phyloP scores from a whole-genome alignment of 2,329 filamentous ascomycete species.

The Microdochium bolleyi region DNA sequence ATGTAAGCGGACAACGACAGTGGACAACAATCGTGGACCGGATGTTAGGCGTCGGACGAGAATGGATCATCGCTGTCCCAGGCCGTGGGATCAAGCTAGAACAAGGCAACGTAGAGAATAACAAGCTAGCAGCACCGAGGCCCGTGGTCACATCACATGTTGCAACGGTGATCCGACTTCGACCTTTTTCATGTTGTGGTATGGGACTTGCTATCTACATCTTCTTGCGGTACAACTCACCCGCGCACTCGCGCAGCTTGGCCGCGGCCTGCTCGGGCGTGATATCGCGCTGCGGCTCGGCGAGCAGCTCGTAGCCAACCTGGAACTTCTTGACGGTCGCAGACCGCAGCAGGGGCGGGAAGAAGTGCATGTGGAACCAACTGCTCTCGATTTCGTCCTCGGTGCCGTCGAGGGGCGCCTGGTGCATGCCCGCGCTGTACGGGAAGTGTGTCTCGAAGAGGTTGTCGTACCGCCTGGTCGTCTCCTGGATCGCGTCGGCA shows the following conservation, averaged over 20 bases:
- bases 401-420: constrained; percentile 78
- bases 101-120: too few species aligned
- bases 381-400: constrained; percentile 78
- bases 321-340: constrained; percentile 94
- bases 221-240: constrained; percentile 74
- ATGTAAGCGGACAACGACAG: too few species aligned
- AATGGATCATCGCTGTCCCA: too few species aligned
- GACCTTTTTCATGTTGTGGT: too few species aligned
- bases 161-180: too few species aligned
- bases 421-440: constrained; percentile 94
- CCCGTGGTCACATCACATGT: too few species aligned
- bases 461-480: constrained; percentile 90
- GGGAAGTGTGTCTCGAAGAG: constrained; percentile 95
- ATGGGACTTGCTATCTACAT: too few species aligned
- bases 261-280: constrained; percentile 91
- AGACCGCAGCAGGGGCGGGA: constrained; percentile 84
- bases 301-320: constrained; percentile 94
- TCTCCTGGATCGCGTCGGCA: constrained; percentile 78
- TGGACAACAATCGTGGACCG: too few species aligned
- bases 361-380: constrained; percentile 97
- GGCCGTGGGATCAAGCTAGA: too few species aligned
- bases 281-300: constrained; percentile 96
- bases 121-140: too few species aligned
- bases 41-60: too few species aligned
- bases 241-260: constrained; percentile 66